Evolutionary conservation across 1,284 basidiomycete species (phyloP).

Genomic region (Pterulicium gracile): DNA sequence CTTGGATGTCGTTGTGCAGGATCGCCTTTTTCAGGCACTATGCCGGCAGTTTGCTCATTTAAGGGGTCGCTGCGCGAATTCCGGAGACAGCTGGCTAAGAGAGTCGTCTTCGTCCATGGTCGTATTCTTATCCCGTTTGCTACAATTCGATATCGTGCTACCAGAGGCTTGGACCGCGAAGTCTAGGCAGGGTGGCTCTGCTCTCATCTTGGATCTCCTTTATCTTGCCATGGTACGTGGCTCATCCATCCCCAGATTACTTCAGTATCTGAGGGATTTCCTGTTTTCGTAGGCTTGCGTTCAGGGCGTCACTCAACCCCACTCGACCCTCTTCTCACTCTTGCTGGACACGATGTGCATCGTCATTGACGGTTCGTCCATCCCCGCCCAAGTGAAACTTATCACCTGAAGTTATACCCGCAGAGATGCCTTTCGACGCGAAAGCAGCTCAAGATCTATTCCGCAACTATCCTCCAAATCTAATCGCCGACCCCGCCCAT

Average conservation of each 20-base stretch:
- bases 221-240: background rate
- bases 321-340: background rate
- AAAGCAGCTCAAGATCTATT: slow-evolving; percentile 51
- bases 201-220: slow-evolving; percentile 30
- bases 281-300: background rate
- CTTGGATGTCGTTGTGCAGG: background rate
- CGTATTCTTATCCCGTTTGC: slow-evolving; percentile 47
- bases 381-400: background rate
- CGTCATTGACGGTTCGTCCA: slow-evolving; percentile 53
- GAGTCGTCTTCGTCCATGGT: slow-evolving; percentile 20
- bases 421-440: slow-evolving; percentile 52
- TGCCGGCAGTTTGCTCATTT: slow-evolving; percentile 20
- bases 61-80: slow-evolving; percentile 19
- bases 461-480: slow-evolving; percentile 44
- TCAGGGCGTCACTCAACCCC: background rate
- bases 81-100: slow-evolving; percentile 10
- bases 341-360: slow-evolving; percentile 66
- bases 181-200: slow-evolving; percentile 34
- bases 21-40: background rate
- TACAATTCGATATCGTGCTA: slow-evolving; percentile 67
- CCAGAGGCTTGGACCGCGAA: slow-evolving; percentile 44
- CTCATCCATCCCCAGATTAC: background rate
- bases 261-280: background rate
- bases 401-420: slow-evolving; percentile 2
- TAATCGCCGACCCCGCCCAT: slow-evolving; percentile 41